Evolutionary conservation across 768 basidiomycete species (phyloP), one percentile per base, ranked within the genome.

Genomic region (Macrolepiota fuliginosa): DNA sequence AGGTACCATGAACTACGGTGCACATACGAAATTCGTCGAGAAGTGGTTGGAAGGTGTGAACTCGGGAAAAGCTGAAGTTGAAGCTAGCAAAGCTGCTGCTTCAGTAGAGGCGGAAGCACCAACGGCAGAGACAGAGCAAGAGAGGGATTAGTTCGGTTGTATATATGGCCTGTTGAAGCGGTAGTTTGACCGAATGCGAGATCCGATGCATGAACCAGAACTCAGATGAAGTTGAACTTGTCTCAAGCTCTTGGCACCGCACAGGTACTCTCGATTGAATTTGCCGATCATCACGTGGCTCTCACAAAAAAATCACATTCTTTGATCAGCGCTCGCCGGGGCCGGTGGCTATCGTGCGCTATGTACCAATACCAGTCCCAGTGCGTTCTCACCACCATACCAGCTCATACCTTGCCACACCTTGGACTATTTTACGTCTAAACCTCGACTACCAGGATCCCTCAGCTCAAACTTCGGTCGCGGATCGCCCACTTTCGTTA

Each of bases 21-120:
- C 83, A 0, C 92, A 94, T 65, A 73, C 79, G 29, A 88, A 86
- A 70, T 92, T 92, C 66, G 87, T 91, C 6, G 80, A 82, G 40
- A 85, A 85, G 68, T 87, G 86, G 79, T 75, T 92, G 40, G 81
- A 81, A 59, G 83, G 77, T 64, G 71, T 88, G 54, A 76, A 42
- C 24, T 36, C 36, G 78, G 54, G 70, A 70, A 12, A 81, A 83
- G 58, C 65, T 22, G 53, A 40, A 36, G 35, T 54, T 9, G 63
- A 47, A 47, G n/a, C 15, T 24, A n/a, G 15, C 22, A 24, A 47
- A 19, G n/a, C 47, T 29, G 58, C 62, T 4, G 58, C 39, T 9
- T 9, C 40, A 22, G 40, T 25, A 58, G 56, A 29, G 24, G 11
- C 19, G 24, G 46, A 22, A 24, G 24, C 40, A 42, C 6, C 40